Evolutionary conservation across 2,329 filamentous ascomycete genomes (phyloP).

Genomic region (Aspergillus floridensis): DNA sequence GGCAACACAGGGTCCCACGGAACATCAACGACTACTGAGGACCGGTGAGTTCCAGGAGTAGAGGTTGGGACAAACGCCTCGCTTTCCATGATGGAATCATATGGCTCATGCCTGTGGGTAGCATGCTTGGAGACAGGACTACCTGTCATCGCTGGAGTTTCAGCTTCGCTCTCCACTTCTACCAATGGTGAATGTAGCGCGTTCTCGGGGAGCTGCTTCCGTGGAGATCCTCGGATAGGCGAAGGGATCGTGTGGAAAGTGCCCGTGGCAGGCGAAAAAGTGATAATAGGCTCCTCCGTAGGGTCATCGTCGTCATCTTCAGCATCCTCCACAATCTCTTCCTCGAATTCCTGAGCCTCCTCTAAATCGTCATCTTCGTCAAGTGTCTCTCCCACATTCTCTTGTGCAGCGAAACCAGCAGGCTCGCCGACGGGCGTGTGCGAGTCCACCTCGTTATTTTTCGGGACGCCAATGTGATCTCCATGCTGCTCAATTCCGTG

Average conservation of each 20-base stretch:
- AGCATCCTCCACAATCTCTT: slow-evolving; percentile 3
- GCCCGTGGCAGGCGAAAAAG: slow-evolving; percentile 45
- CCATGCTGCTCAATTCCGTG: background rate
- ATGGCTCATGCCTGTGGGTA: slow-evolving; percentile 9
- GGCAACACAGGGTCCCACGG: slow-evolving; percentile 12
- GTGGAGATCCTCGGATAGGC: slow-evolving; percentile 30
- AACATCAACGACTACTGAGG: slow-evolving; percentile 11
- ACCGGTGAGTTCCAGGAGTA: slow-evolving; percentile 12
- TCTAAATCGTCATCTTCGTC: slow-evolving; percentile 2
- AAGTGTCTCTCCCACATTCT: background rate
- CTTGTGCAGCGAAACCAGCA: background rate
- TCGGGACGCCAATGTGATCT: background rate
- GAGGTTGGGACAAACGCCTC: slow-evolving; percentile 12
- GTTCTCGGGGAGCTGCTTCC: slow-evolving; percentile 22
- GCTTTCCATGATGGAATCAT: slow-evolving; percentile 13
- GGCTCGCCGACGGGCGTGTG: background rate
- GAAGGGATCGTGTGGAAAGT: slow-evolving; percentile 44
- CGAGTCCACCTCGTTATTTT: background rate
- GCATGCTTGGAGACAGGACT: slow-evolving; percentile 14
- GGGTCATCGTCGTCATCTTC: slow-evolving; percentile 21
- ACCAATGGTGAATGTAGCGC: slow-evolving; percentile 13
- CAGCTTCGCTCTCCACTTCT: slow-evolving; percentile 8
- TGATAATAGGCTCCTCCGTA: slow-evolving; percentile 37
- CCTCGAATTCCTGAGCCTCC: background rate
- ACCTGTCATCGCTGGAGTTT: slow-evolving; percentile 1